Evolutionary conservation across 2,329 filamentous ascomycete species (phyloP).

Genomic region (Epichloe amarillans): DNA sequence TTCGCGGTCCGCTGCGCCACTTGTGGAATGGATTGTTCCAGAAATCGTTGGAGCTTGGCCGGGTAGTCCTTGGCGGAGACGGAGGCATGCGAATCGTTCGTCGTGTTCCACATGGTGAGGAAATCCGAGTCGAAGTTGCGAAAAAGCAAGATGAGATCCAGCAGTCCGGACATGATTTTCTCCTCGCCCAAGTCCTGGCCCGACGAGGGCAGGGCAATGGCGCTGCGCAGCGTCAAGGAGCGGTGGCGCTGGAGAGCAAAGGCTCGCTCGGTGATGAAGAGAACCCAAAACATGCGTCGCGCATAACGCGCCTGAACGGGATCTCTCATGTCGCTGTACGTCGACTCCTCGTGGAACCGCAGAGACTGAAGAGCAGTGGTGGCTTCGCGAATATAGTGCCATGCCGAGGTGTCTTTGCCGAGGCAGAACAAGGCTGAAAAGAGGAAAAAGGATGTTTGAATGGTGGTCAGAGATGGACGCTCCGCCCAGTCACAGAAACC

Average conservation of each 20-base stretch:
- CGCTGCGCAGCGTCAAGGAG: slow-evolving; percentile 14
- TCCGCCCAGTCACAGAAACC: slow-evolving; percentile 13
- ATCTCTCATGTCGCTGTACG: slow-evolving; percentile 9
- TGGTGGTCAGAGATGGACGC: slow-evolving; percentile 13
- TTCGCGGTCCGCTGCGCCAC: slow-evolving; percentile 7
- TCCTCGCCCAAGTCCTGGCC: slow-evolving; percentile 11
- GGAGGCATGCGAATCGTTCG: neutral
- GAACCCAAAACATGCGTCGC: slow-evolving; percentile 16
- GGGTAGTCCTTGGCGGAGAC: slow-evolving; percentile 4
- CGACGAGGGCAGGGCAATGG: slow-evolving; percentile 11
- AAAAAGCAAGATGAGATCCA: slow-evolving; percentile 17
- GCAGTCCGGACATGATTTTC: slow-evolving; percentile 17
- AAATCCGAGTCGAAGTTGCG: slow-evolving; percentile 16
- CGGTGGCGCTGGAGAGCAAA: slow-evolving; percentile 19
- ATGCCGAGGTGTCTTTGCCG: slow-evolving; percentile 20
- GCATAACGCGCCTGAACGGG: slow-evolving; percentile 7
- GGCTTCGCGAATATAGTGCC: slow-evolving; percentile 19
- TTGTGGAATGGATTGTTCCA: slow-evolving; percentile 5
- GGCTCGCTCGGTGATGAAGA: slow-evolving; percentile 21
- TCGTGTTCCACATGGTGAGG: slow-evolving; percentile 15
- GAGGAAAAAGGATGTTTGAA: slow-evolving; percentile 21
- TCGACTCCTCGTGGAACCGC: slow-evolving; percentile 16
- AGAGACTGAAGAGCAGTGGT: slow-evolving; percentile 17
- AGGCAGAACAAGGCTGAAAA: slow-evolving; percentile 17
- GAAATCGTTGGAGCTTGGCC: slow-evolving; percentile 5